These are phyloP conservation scores for Phycomyces nitens DNA, from an alignment of 192 early-diverging fungal species.

Conservation along the genomic window DNA sequence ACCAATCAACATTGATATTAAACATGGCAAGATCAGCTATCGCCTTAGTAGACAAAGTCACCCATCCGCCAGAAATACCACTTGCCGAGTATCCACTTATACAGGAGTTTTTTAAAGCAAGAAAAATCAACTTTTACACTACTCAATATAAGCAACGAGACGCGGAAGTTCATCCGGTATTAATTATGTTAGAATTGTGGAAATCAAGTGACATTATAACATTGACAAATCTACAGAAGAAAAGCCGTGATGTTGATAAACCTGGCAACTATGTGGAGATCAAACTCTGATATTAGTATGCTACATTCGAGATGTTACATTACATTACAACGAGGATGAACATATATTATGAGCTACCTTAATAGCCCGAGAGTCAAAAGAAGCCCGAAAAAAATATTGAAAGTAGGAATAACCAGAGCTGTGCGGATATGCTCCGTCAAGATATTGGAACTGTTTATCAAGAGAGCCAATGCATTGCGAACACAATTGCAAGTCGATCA, in stretches of 20 bases:
- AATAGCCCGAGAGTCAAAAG: conserved; percentile 1
- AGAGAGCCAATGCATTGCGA: background rate
- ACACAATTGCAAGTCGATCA: background rate
- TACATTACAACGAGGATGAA: background rate
- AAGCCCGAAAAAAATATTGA: background rate
- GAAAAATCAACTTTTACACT: background rate
- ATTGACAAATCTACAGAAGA: background rate
- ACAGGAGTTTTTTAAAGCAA: background rate
- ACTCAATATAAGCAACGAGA: background rate
- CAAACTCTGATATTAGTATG: conserved; percentile 7
- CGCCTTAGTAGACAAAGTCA: background rate
- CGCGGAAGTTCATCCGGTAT: too few relatives aligned
- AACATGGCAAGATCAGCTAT: background rate
- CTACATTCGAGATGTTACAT: conserved; percentile 8
- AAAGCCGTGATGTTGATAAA: conserved; percentile 2
- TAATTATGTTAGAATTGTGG: background rate
- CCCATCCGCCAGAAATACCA: background rate
- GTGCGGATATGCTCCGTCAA: background rate
- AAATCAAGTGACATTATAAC: background rate
- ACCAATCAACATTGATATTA: background rate
- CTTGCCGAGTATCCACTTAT: background rate
- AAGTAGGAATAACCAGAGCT: background rate
- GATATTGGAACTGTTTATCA: background rate
- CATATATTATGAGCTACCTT: background rate
- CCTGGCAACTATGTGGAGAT: conserved; percentile 19